Evolutionary conservation across 306 rosid species (phyloP).

Genomic region (Malus sylvestris): DNA sequence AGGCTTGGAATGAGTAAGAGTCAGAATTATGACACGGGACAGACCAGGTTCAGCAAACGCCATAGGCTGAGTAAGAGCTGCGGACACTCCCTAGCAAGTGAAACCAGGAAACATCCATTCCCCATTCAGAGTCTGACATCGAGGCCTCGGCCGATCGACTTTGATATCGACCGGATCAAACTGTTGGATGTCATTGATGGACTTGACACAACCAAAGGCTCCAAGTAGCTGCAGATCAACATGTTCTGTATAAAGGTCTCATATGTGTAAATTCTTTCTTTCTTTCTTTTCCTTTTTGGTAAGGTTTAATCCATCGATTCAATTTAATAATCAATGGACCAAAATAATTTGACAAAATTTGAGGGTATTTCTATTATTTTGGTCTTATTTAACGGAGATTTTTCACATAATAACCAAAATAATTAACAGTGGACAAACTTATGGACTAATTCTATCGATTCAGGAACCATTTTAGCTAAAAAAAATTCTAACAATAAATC

Average conservation of each 20-base stretch:
- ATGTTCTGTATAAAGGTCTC: neutral
- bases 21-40: conserved; percentile 71
- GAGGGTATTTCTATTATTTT: too few species aligned
- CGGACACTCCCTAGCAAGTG: conserved; percentile 70
- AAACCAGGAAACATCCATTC: conserved; percentile 44
- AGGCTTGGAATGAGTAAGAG: conserved; percentile 93
- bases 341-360: too few species aligned
- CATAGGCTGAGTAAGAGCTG: conserved; percentile 85
- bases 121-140: conserved; percentile 43
- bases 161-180: conserved; percentile 60
- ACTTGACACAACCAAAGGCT: conserved; percentile 71
- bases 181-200: conserved; percentile 80
- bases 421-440: accelerated
- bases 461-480: too few species aligned
- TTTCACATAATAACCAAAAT: accelerated
- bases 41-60: conserved; percentile 62
- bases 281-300: too few species aligned
- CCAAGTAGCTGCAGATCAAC: conserved; percentile 7
- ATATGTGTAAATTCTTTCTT: neutral
- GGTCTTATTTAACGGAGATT: too few species aligned
- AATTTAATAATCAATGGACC: too few species aligned
- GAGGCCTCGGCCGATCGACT: conserved; percentile 45
- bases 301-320: too few species aligned
- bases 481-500: too few species aligned
- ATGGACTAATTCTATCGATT: accelerated